A percentile compares a stretch with the other conserved stretches of the same genome.
phyloP scores from a whole-genome alignment of 305 asterid species.

The Solanum hybrid region DNA sequence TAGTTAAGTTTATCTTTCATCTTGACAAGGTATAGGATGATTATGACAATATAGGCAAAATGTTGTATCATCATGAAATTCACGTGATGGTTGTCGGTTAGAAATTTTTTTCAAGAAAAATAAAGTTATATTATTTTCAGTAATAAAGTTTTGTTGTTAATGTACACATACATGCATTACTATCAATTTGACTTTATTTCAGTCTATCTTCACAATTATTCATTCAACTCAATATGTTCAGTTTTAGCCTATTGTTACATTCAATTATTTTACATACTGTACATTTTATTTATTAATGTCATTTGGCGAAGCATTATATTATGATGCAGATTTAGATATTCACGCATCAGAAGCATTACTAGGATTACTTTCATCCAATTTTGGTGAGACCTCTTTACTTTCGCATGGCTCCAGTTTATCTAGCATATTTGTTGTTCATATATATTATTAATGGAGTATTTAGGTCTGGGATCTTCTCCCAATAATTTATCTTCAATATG shows the following conservation, averaged over 20 bases:
- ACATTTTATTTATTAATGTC: no score
- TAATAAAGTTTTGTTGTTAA: background rate
- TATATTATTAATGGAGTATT: background rate
- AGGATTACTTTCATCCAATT: background rate
- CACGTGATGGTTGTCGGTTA: no score
- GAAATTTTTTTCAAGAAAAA: no score
- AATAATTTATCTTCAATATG: background rate
- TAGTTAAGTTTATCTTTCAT: no score
- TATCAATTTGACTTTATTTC: no score
- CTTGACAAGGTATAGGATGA: background rate
- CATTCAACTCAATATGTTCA: background rate
- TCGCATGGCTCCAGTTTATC: background rate
- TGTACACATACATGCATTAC: background rate
- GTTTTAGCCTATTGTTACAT: background rate
- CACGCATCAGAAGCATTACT: background rate
- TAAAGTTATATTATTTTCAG: no score
- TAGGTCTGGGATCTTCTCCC: background rate
- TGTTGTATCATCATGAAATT: no score
- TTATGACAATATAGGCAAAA: background rate
- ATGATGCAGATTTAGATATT: background rate
- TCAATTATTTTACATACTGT: no score
- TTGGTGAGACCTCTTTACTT: background rate
- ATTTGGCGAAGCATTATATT: background rate
- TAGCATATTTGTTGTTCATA: background rate
- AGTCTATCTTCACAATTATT: background rate